These are phyloP conservation scores for Chaetomiaceae sp. DNA, from an alignment of 2,329 filamentous ascomycete genomes.

Conservation along the genomic window DNA sequence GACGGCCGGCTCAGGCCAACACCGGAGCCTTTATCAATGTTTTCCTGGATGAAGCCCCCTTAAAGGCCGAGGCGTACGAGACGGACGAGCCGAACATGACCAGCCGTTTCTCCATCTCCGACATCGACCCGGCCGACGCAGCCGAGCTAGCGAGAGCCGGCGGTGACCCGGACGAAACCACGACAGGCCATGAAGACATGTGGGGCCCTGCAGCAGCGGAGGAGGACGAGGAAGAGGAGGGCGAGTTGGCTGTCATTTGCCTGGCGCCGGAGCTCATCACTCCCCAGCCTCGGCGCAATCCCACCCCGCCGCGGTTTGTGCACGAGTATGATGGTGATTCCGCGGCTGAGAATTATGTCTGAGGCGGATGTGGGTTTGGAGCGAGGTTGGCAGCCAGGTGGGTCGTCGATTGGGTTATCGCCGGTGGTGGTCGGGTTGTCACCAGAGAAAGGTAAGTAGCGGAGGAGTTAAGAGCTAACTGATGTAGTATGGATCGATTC, in stretches of 20 bases:
- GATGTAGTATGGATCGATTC: too few relatives aligned
- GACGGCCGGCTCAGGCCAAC: not conserved
- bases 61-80: not conserved
- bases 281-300: not conserved
- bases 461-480: not conserved
- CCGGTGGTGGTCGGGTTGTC: not conserved
- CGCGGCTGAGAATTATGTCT: not conserved
- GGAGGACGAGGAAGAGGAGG: too few relatives aligned
- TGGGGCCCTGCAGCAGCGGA: too few relatives aligned
- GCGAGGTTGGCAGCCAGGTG: not conserved
- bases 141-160: not conserved
- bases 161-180: not conserved
- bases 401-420: not conserved
- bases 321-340: not conserved
- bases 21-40: not conserved
- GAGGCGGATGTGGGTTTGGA: not conserved
- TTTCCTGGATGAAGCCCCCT: not conserved
- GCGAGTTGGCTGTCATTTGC: not conserved
- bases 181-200: too few relatives aligned
- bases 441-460: not conserved
- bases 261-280: not conserved
- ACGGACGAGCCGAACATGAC: not conserved
- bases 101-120: slow-evolving; percentile 8
- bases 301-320: not conserved
- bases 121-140: not conserved